Conservation (phyloP, 352 stramenopile genomes). For the Aphanomyces stellatus region DNA sequence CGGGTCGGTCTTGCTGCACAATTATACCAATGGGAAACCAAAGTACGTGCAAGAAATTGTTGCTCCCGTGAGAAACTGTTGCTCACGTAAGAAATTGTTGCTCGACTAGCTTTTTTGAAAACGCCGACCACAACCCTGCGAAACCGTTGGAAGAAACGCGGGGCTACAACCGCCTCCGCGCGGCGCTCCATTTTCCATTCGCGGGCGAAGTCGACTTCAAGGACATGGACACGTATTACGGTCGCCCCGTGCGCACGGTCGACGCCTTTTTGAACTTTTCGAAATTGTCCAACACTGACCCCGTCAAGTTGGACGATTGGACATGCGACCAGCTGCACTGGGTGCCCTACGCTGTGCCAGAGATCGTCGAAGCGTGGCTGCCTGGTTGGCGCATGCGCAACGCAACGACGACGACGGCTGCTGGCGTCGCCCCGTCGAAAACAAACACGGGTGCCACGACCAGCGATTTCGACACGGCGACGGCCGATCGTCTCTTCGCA, state of each 20-base stretch:
- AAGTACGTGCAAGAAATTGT: neutral
- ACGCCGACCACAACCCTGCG: neutral
- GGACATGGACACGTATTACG: neutral
- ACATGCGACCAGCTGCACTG: neutral
- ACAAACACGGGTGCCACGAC: too few species aligned
- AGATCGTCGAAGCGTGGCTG: neutral
- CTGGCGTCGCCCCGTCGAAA: too few species aligned
- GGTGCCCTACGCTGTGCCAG: neutral
- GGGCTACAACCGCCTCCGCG: slow-evolving; percentile 1
- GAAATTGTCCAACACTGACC: neutral
- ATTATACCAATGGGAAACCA: slow-evolving; percentile 33
- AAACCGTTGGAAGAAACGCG: neutral
- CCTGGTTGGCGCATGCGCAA: neutral
- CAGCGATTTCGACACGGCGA: neutral
- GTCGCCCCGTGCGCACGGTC: neutral
- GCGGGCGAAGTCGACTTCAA: neutral
- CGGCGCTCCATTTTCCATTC: neutral
- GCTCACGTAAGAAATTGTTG: neutral
- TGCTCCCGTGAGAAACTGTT: neutral
- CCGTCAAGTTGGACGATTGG: neutral
- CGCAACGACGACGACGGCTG: too few species aligned
- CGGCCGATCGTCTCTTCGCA: too few species aligned
- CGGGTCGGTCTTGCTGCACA: slow-evolving; percentile 45
- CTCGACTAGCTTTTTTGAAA: neutral
- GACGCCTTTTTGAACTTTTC: neutral